phyloP scores from a whole-genome alignment of 805 yeast genomes.

The Nakazawaea holstii region DNA sequence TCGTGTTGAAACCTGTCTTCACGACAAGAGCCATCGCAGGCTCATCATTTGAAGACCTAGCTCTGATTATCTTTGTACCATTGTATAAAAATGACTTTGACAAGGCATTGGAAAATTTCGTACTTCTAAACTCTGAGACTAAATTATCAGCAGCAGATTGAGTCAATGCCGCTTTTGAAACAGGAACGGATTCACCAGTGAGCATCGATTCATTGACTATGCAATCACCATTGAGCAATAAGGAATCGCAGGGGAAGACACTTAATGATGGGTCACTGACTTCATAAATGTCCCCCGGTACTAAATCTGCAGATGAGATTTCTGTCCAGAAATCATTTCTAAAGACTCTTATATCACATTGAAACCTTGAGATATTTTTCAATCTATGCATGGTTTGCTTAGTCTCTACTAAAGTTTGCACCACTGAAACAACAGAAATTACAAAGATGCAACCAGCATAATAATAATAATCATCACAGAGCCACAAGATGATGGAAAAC shows the following conservation, averaged over 20 bases:
- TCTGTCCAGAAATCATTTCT: slow-evolving; percentile 93
- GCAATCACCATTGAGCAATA: slow-evolving; percentile 85
- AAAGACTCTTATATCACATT: slow-evolving; percentile 83
- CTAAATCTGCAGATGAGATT: slow-evolving; percentile 67
- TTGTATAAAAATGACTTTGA: slow-evolving; percentile 75
- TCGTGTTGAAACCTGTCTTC: slow-evolving; percentile 90
- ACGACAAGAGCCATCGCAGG: slow-evolving; percentile 85
- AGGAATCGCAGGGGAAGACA: slow-evolving; percentile 82
- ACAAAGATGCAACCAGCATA: slow-evolving; percentile 90
- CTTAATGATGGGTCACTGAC: slow-evolving; percentile 77
- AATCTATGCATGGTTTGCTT: slow-evolving; percentile 66
- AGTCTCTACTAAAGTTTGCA: slow-evolving; percentile 83
- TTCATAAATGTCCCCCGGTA: slow-evolving; percentile 95
- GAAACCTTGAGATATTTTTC: slow-evolving; percentile 65
- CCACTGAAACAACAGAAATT: slow-evolving; percentile 76
- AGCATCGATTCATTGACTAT: slow-evolving; percentile 97
- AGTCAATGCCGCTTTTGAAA: slow-evolving; percentile 68
- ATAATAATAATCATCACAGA: slow-evolving; percentile 86
- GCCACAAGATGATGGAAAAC: slow-evolving; percentile 88
- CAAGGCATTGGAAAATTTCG: slow-evolving; percentile 57
- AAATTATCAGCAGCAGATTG: slow-evolving; percentile 55
- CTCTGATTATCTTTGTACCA: slow-evolving; percentile 87
- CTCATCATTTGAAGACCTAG: slow-evolving; percentile 64
- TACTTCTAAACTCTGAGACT: slow-evolving; percentile 47
- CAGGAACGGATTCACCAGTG: slow-evolving; percentile 98